Conservation (phyloP, 106 monocot species). For the Apostasia shenzhenica region DNA sequence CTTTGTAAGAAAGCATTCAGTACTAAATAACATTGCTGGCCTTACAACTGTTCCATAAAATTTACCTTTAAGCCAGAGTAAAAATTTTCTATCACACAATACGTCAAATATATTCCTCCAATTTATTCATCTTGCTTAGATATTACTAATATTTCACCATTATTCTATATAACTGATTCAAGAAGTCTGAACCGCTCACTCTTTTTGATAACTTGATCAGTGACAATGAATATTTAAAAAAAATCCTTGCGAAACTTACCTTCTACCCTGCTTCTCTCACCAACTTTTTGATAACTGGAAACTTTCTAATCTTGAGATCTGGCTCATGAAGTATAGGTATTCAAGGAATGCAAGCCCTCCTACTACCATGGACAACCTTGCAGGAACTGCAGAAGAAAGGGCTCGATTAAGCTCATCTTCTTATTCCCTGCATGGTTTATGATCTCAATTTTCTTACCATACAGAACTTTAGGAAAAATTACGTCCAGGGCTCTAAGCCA, state of each 20-base stretch:
- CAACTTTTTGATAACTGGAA: conserved; percentile 32
- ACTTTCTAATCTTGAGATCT: conserved; percentile 50
- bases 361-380: conserved; percentile 33
- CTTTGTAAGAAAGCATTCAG: too few relatives aligned
- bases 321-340: conserved; percentile 60
- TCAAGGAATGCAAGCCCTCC: conserved; percentile 71
- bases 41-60: too few relatives aligned
- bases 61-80: too few relatives aligned
- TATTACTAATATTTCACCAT: too few relatives aligned
- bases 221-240: too few relatives aligned
- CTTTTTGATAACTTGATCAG: too few relatives aligned
- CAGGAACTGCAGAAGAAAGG: not conserved
- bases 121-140: too few relatives aligned
- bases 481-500: not conserved
- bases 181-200: too few relatives aligned
- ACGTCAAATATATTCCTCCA: too few relatives aligned
- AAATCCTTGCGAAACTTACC: not conserved
- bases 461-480: not conserved
- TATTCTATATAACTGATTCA: too few relatives aligned
- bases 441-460: not conserved
- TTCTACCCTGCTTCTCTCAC: not conserved
- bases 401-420: not conserved
- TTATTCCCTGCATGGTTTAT: not conserved
- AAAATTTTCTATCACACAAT: too few relatives aligned
- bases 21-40: too few relatives aligned